Evolutionary conservation across 495 filamentous ascomycete species (phyloP).

Genomic region (Thozetella sp.): DNA sequence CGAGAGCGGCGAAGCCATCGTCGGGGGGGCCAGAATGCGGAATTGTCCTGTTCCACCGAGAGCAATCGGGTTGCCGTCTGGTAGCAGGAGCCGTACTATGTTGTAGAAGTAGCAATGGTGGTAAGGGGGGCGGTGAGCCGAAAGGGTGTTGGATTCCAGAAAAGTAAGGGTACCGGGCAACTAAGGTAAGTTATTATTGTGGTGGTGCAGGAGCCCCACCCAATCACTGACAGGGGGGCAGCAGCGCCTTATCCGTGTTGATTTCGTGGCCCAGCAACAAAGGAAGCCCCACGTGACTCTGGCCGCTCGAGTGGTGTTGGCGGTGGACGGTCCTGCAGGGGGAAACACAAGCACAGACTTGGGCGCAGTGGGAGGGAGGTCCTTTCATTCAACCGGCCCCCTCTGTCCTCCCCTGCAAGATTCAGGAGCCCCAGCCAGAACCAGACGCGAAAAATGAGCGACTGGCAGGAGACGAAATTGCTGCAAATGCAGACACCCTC

Average conservation of each 20-base stretch:
- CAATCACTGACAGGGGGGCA: not conserved
- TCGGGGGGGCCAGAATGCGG: constrained; percentile 6
- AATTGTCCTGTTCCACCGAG: not conserved
- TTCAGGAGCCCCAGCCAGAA: no score
- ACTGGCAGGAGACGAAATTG: no score
- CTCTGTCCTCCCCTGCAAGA: no score
- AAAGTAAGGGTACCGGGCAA: not conserved
- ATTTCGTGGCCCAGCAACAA: constrained; percentile 1
- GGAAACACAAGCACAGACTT: no score
- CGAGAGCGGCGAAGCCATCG: constrained; percentile 37
- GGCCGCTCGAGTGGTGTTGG: no score
- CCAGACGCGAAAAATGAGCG: no score
- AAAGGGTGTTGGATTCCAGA: not conserved
- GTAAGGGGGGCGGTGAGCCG: not conserved
- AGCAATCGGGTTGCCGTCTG: not conserved
- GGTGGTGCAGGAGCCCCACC: not conserved
- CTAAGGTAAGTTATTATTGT: not conserved
- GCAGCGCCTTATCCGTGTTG: not conserved
- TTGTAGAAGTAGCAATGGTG: no score
- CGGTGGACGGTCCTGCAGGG: no score
- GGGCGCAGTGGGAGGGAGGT: no score
- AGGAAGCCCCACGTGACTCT: not conserved
- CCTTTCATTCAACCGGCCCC: no score
- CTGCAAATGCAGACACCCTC: no score
- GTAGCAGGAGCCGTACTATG: not conserved